Evolutionary conservation across 176 grass and related monocot genomes (phyloP), one percentile per base, ranked within the genome.

Genomic region (Otatea glauca): DNA sequence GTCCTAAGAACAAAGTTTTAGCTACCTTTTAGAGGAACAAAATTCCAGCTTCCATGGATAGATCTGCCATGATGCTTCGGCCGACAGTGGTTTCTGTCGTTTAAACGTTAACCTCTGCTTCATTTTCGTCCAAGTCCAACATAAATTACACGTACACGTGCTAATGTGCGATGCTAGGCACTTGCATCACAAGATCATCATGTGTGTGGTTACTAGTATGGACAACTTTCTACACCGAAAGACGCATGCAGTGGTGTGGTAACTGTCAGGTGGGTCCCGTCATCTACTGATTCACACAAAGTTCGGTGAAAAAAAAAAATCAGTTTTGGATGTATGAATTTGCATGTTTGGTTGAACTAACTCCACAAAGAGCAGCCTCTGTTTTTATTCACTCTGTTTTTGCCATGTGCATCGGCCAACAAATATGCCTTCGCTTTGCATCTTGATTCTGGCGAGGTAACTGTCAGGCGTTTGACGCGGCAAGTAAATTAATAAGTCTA

Each of bases 1-100:
- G 29, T 0, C 29, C 29, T 23, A 70, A 23, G n/a, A 82, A 16
- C 13, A 42, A 69, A 55, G 14, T 25, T 72, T 72, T 32, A 5
- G 1, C 14, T 47, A 29, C 45, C 49, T 32, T 49, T 56, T 3
- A 21, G 21, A 21, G 2, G 54, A 3, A n/a, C 9, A n/a, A 29
- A 58, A 58, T 4, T 10, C 21, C 21, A 58, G 21, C 55, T 10
- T 58, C 55, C 55, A 10, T 10, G 21, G 42, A 79, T 79, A 25
- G 32, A 51, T 67, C 78, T 41, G 64, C 63, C 21, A 10, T 68
- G n/a, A 60, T 62, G 42, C 65, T 25, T 49, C 55, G 45, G 58
- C 67, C 75, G 84, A 86, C 67, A 42, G 42, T 51, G 53, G 54
- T 49, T 23, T 72, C 54, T 62, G 84, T 79, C 43, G 66, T 53